Evolutionary conservation across 78 protist species (phyloP).

Genomic region (Corallochytrium limacisporum): DNA sequence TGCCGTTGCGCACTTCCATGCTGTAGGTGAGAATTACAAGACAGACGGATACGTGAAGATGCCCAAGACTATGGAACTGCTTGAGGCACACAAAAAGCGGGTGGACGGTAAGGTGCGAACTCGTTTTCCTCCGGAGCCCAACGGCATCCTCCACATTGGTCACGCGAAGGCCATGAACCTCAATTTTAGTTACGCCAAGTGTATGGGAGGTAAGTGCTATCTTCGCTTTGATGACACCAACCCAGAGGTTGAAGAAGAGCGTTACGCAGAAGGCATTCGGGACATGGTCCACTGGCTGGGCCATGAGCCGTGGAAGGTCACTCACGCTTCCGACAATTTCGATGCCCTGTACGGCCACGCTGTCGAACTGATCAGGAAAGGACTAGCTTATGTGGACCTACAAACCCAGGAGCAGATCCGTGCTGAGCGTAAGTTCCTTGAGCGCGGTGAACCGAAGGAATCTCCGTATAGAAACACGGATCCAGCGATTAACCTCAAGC

Average conservation of each 20-base stretch:
- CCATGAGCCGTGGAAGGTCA: conserved; percentile 55
- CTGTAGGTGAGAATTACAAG: neutral
- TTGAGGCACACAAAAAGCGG: conserved; percentile 18
- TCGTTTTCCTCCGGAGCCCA: conserved; percentile 99
- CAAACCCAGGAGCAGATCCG: conserved; percentile 56
- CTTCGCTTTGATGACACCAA: conserved; percentile 99
- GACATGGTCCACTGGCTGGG: conserved; percentile 86
- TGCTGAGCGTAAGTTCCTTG: too few relatives aligned
- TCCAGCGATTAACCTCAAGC: too few relatives aligned
- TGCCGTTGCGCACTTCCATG: neutral
- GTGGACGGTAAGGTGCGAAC: conserved; percentile 74
- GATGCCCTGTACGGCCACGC: conserved; percentile 82
- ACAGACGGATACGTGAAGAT: neutral
- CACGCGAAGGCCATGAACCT: conserved; percentile 96
- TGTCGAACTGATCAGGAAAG: conserved; percentile 69
- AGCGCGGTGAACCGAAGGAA: too few relatives aligned
- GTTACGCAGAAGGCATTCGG: conserved; percentile 55
- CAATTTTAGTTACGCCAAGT: conserved; percentile 81
- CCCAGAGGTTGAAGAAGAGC: conserved; percentile 87
- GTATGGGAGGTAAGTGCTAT: conserved; percentile 56
- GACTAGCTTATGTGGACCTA: conserved; percentile 85
- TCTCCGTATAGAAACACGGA: too few relatives aligned
- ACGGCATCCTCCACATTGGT: conserved; percentile 98
- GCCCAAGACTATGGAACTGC: conserved; percentile 1
- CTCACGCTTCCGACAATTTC: conserved; percentile 86